Evolutionary conservation across 108 stramenopile species (phyloP), one percentile per base, ranked within the genome.

Genomic region (Cyclotella kingstonii): DNA sequence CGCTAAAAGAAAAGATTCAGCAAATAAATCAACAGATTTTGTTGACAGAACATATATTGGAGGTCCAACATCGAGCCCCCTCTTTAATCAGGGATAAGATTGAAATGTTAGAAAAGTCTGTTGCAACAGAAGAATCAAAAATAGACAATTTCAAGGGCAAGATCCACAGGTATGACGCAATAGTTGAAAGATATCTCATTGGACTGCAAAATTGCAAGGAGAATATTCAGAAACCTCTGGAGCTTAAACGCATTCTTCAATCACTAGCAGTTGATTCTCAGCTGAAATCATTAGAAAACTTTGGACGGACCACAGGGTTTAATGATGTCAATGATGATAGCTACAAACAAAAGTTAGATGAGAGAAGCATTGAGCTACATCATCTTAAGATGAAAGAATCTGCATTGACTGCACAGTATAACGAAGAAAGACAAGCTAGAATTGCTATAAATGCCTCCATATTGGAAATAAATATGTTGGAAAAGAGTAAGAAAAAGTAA

Each of bases 211-310:
- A 44, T 44, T 15, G 7, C 43, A 7, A 7, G n/a, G 43, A 44
- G n/a, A 44, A 44, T 44, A 44, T 44, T 44, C 43, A 44, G n/a
- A 44, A 44, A 4, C 43, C 43, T 14, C 15, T 17, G 14, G 43
- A 44, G 43, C 43, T 44, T 4, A 7, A 17, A 44, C 4, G 18
- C 5, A 44, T 44, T 4, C n/a, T 44, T 44, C 4, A n/a, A 15
- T 44, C 15, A 44, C 4, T 44, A 12, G 14, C 43, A 17, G 14
- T 17, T 17, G 14, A 44, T n/a, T 5, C 6, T 17, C 6, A 44
- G n/a, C 18, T 14, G 15, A 44, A 44, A 15, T 44, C 18, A n/a
- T 7, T 4, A 44, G n/a, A 12, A 44, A 44, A 15, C 14, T 44
- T 15, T 17, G 14, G 43, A 44, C 5, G 6, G 4, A 17, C 11